A percentile compares a stretch with the other conserved stretches of the same genome.
Conservation (phyloP, 2,329 filamentous ascomycete genomes). For the Ambrosiella cleistominuta region DNA sequence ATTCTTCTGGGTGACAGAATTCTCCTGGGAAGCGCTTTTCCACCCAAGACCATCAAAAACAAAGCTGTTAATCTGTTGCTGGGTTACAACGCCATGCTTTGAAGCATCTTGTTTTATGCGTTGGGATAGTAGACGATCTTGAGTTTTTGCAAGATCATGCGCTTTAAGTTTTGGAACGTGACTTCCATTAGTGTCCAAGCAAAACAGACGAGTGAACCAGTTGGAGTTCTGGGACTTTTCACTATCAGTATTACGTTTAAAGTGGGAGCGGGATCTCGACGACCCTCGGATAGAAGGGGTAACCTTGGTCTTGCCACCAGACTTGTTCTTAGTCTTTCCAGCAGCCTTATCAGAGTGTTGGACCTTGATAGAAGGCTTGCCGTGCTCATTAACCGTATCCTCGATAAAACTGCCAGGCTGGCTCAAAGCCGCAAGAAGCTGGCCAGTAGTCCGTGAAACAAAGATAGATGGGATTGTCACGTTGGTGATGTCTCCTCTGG, state of each 20-base stretch:
- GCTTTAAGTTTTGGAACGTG: neutral
- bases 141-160: neutral
- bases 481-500: slow-evolving; percentile 88
- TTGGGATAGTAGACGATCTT: slow-evolving; percentile 12
- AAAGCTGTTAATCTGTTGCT: slow-evolving; percentile 38
- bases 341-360: slow-evolving; percentile 27
- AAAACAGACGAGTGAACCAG: neutral
- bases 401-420: slow-evolving; percentile 50
- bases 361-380: slow-evolving; percentile 36
- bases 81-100: slow-evolving; percentile 17
- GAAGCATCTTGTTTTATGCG: slow-evolving; percentile 21
- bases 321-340: slow-evolving; percentile 17
- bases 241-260: neutral
- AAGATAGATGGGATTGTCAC: slow-evolving; percentile 88
- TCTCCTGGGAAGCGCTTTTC: slow-evolving; percentile 49
- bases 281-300: neutral
- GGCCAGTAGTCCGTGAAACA: slow-evolving; percentile 85
- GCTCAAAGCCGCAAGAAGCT: slow-evolving; percentile 74
- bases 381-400: slow-evolving; percentile 41
- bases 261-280: too few species aligned
- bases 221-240: neutral
- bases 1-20: slow-evolving; percentile 16
- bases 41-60: slow-evolving; percentile 76
- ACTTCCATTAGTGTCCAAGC: neutral
- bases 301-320: slow-evolving; percentile 12